A percentile compares a stretch with the other conserved stretches of the same genome.
These are phyloP conservation scores for Marasmius tenuissimus DNA, from an alignment of 1,284 basidiomycete genomes.

Conservation along the genomic window DNA sequence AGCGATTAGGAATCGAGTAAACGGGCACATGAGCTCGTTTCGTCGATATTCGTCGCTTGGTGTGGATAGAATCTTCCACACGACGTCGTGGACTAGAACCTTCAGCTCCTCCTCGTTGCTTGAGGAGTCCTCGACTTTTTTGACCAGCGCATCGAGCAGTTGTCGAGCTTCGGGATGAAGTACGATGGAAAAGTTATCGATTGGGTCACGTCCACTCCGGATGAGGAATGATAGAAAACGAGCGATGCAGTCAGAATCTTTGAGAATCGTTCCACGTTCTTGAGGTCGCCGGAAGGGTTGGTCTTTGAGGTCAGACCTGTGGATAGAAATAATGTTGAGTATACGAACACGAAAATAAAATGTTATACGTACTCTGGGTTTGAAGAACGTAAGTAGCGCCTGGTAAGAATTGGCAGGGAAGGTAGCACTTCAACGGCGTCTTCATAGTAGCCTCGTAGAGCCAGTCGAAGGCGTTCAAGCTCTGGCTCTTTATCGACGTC, in stretches of 20 bases:
- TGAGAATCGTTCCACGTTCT: background rate
- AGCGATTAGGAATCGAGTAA: slow-evolving; percentile 6
- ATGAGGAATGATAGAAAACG: slow-evolving; percentile 5
- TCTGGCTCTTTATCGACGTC: background rate
- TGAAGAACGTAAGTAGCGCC: background rate
- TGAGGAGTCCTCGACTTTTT: background rate
- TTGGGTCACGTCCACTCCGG: background rate
- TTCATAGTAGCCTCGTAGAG: background rate
- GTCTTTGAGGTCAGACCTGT: background rate
- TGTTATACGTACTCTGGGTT: background rate
- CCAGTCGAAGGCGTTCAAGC: background rate
- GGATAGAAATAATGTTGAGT: background rate
- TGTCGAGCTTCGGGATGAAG: slow-evolving; percentile 2
- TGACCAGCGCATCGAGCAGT: background rate
- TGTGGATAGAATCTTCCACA: background rate
- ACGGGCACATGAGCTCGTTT: slow-evolving; percentile 2
- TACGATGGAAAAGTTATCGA: background rate
- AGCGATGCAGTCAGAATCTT: background rate
- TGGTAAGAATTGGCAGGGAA: background rate
- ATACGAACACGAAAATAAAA: too few species aligned
- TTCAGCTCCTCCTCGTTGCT: too few species aligned
- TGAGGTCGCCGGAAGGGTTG: slow-evolving; percentile 2
- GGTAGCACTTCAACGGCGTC: background rate
- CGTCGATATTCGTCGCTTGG: background rate
- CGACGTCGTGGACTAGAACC: background rate